Evolutionary conservation across 2,329 filamentous ascomycete genomes (phyloP).

Genomic region (Sarocladium brachiariae): DNA sequence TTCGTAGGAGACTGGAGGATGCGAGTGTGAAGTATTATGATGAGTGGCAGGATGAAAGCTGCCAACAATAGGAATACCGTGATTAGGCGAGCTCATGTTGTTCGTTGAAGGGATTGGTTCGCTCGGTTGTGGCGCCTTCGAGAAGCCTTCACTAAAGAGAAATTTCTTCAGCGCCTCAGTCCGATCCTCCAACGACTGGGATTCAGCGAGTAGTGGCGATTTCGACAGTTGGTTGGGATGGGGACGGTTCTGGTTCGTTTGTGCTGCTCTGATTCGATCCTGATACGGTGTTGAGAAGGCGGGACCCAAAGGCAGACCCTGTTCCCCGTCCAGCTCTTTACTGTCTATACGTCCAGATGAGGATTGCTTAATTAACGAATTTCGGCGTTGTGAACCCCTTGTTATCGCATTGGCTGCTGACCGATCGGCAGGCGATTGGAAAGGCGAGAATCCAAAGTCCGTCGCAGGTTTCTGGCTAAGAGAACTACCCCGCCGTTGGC

Average conservation of each 20-base stretch:
- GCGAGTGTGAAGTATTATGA: background rate
- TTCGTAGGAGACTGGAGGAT: conserved; percentile 12
- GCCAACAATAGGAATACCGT: background rate
- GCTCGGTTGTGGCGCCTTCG: background rate
- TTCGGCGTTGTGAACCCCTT: conserved; percentile 17
- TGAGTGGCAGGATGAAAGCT: background rate
- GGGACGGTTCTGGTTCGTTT: conserved; percentile 24
- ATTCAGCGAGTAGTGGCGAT: background rate
- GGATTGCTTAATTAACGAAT: conserved; percentile 17
- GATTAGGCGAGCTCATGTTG: background rate
- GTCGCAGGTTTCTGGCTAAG: background rate
- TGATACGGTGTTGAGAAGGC: conserved; percentile 62
- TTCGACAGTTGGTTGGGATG: conserved; percentile 3
- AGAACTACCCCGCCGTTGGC: conserved; percentile 47
- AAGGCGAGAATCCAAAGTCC: background rate
- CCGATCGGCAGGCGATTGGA: conserved; percentile 6
- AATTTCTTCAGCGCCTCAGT: conserved; percentile 51
- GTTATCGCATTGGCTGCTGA: conserved; percentile 13
- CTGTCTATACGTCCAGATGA: conserved; percentile 19
- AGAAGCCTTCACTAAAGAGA: conserved; percentile 31
- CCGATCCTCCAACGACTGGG: conserved; percentile 22
- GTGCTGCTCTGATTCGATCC: conserved; percentile 53
- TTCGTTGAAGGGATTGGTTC: background rate
- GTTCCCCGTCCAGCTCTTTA: conserved; percentile 56
- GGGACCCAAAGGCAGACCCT: conserved; percentile 50